phyloP scores from a whole-genome alignment of 768 basidiomycete species.

The Calvatia gigantea region DNA sequence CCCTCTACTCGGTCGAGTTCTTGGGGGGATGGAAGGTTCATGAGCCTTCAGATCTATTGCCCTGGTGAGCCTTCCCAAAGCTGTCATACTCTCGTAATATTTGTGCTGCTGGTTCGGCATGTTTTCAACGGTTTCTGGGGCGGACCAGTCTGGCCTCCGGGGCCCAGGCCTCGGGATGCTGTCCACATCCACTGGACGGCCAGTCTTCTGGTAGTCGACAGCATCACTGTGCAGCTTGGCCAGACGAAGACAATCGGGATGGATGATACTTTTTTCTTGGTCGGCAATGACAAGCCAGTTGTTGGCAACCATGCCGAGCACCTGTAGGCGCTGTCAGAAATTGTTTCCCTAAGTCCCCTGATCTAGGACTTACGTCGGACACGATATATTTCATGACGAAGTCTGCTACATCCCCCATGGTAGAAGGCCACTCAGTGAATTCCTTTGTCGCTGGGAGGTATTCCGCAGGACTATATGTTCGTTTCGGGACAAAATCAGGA shows the following conservation, averaged over 20 bases:
- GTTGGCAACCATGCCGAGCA: conserved; percentile 55
- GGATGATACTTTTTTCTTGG: conserved; percentile 41
- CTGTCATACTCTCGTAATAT: conserved; percentile 50
- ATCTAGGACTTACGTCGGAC: conserved; percentile 42
- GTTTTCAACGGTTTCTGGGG: conserved; percentile 47
- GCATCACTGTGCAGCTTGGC: conserved; percentile 60
- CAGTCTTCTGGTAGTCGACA: conserved; percentile 65
- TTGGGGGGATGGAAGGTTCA: conserved; percentile 15
- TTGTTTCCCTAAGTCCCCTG: background rate
- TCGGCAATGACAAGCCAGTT: conserved; percentile 67
- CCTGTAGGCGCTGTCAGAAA: conserved; percentile 25
- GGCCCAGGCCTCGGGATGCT: conserved; percentile 40
- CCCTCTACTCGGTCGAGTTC: background rate
- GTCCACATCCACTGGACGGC: conserved; percentile 33
- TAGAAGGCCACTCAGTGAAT: conserved; percentile 40
- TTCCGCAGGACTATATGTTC: conserved; percentile 33
- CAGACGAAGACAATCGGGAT: conserved; percentile 47
- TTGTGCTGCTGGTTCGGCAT: conserved; percentile 24
- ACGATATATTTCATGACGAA: conserved; percentile 68
- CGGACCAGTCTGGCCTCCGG: conserved; percentile 57
- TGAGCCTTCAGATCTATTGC: conserved; percentile 46
- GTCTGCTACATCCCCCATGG: conserved; percentile 60
- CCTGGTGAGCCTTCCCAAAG: conserved; percentile 61
- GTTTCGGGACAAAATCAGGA: conserved; percentile 31
- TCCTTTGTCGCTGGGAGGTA: conserved; percentile 49